Evolutionary conservation across 164 flowering plant species (phyloP).

Genomic region (Berberis vulgaris): DNA sequence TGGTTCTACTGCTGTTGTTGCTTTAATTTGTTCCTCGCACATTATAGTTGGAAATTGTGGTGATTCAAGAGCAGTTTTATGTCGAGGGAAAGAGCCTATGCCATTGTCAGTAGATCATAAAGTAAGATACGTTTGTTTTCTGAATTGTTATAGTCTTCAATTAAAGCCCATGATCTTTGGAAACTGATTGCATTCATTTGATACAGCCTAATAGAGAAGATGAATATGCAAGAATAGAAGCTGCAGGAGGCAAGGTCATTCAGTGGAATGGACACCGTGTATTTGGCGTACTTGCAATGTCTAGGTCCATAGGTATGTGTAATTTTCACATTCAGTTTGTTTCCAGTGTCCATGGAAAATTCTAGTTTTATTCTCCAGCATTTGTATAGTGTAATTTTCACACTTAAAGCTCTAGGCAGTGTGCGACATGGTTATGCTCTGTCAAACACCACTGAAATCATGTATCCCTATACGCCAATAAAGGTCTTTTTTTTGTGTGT

Average conservation of each 20-base stretch:
- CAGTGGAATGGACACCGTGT: conserved; percentile 88
- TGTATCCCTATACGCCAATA: too few species aligned
- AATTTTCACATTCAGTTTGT: too few species aligned
- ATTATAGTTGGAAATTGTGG: conserved; percentile 89
- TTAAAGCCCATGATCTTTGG: background rate
- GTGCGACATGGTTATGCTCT: too few species aligned
- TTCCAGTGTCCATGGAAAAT: too few species aligned
- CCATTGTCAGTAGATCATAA: conserved; percentile 83
- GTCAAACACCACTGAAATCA: too few species aligned
- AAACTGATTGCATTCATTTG: conserved; percentile 5
- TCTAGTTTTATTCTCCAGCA: too few species aligned
- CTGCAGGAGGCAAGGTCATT: conserved; percentile 86
- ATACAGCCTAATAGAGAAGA: conserved; percentile 85
- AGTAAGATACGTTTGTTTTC: conserved; percentile 32
- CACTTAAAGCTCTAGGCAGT: too few species aligned
- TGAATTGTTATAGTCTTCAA: background rate
- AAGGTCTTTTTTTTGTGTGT: too few species aligned
- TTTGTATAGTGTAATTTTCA: too few species aligned
- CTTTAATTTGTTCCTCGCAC: conserved; percentile 68
- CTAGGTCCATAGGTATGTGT: conserved; percentile 22
- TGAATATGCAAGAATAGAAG: conserved; percentile 83
- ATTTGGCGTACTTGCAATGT: conserved; percentile 83
- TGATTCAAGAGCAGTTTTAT: conserved; percentile 91
- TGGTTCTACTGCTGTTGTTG: conserved; percentile 91
- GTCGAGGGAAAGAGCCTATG: conserved; percentile 75